Evolutionary conservation across 345 rosid genomes (phyloP).

Genomic region (Eucalyptus erythrocorys): DNA sequence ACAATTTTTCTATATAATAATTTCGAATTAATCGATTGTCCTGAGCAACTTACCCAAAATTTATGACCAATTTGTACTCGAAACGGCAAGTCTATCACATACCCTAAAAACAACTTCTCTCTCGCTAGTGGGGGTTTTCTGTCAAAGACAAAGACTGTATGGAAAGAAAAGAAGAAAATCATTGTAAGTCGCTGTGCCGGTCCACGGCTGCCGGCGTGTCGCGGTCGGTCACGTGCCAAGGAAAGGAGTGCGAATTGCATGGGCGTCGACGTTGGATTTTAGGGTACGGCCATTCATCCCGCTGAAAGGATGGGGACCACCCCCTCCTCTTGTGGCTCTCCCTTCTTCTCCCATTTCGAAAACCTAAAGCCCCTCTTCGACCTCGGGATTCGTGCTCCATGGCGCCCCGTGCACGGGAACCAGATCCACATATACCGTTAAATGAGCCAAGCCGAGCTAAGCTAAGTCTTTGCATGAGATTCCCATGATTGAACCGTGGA

Average conservation of each 20-base stretch:
- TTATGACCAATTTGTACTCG: not conserved
- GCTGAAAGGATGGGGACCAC: not conserved
- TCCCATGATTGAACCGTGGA: not conserved
- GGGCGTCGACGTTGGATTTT: constrained; percentile 5
- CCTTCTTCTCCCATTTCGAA: not conserved
- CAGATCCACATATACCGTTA: not conserved
- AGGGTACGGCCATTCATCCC: not conserved
- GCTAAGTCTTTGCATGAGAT: not conserved
- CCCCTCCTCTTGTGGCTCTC: not conserved
- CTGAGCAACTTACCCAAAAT: not conserved
- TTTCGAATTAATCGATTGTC: not conserved
- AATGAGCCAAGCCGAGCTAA: not conserved
- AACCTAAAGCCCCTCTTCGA: not conserved
- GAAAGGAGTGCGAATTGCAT: not conserved
- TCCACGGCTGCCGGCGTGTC: not conserved
- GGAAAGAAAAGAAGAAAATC: not conserved
- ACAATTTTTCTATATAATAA: not conserved
- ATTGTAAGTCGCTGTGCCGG: not conserved
- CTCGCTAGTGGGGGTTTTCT: not conserved
- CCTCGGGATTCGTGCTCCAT: not conserved
- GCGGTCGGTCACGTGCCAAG: not conserved
- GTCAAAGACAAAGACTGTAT: not conserved
- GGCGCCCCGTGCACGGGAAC: not conserved
- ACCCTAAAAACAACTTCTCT: not conserved
- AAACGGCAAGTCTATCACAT: not conserved